phyloP scores from a whole-genome alignment of 2,329 filamentous ascomycete genomes.

The Calonectria multiphialidica region DNA sequence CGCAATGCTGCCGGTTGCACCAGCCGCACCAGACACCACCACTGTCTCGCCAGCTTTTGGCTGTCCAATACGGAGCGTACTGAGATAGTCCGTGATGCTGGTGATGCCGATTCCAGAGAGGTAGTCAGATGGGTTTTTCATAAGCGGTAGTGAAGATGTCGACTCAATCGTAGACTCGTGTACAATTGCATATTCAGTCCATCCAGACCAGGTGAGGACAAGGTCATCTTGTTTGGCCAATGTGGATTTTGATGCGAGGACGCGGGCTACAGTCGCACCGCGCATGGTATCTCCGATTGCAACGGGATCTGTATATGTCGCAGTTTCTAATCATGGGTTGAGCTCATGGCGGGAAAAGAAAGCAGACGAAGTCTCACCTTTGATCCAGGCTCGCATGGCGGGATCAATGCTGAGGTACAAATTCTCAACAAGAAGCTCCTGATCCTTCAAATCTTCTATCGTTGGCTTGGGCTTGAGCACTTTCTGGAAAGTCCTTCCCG shows the following conservation, averaged over 20 bases:
- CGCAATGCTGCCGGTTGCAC: constrained; percentile 81
- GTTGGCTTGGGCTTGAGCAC: not conserved
- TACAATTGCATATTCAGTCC: constrained; percentile 76
- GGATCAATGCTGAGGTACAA: not conserved
- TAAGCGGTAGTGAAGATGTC: constrained; percentile 53
- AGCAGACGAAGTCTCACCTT: not conserved
- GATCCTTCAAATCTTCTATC: not conserved
- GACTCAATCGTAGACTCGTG: constrained; percentile 61
- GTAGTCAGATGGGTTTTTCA: constrained; percentile 65
- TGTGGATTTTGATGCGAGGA: constrained; percentile 68
- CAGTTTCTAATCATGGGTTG: not conserved
- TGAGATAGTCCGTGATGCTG: constrained; percentile 81
- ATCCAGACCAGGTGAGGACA: constrained; percentile 68
- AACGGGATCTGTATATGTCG: not conserved
- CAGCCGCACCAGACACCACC: constrained; percentile 82
- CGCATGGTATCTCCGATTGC: constrained; percentile 76
- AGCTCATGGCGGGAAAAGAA: not conserved
- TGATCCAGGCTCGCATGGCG: not conserved
- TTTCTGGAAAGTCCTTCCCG: not conserved
- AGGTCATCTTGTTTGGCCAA: constrained; percentile 68
- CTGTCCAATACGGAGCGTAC: constrained; percentile 76
- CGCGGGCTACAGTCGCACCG: constrained; percentile 68
- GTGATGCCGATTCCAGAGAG: constrained; percentile 74
- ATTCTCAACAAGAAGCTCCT: not conserved
- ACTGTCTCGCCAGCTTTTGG: constrained; percentile 79